Conservation (phyloP, 257 asterid species). For the Dorcoceras hygrometricum region DNA sequence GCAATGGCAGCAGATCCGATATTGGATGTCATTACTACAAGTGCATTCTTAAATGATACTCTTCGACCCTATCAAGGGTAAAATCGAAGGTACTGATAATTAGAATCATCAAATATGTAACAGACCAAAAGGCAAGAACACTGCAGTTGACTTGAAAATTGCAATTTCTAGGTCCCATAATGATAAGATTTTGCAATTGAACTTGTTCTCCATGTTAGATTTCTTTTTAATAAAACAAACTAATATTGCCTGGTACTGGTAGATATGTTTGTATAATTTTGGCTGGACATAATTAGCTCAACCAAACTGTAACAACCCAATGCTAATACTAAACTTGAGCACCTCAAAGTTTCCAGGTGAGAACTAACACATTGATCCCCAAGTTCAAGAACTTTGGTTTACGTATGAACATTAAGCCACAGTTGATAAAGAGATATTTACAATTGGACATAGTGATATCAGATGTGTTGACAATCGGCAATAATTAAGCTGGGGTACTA, state of each 20-base stretch:
- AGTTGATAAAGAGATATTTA: too few species aligned
- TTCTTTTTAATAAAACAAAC: background rate
- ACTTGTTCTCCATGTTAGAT: background rate
- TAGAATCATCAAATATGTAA: slow-evolving; percentile 11
- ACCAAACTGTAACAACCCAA: background rate
- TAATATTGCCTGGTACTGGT: background rate
- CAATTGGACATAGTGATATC: background rate
- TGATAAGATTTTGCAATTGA: background rate
- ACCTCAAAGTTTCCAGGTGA: background rate
- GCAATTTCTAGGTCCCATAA: background rate
- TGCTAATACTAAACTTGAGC: background rate
- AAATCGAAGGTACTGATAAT: slow-evolving; percentile 16
- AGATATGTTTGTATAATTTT: background rate
- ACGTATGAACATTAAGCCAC: background rate
- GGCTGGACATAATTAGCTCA: background rate
- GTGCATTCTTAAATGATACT: slow-evolving; percentile 90
- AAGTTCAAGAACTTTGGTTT: background rate
- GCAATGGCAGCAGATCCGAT: slow-evolving; percentile 88
- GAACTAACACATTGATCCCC: background rate
- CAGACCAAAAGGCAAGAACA: background rate
- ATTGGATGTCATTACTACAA: slow-evolving; percentile 92
- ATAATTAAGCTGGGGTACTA: background rate
- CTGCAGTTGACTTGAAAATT: background rate
- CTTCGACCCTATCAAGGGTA: slow-evolving; percentile 69
- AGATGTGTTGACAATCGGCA: background rate